phyloP scores from a whole-genome alignment of 441 rosid genomes.

The Omphalea diandra region DNA sequence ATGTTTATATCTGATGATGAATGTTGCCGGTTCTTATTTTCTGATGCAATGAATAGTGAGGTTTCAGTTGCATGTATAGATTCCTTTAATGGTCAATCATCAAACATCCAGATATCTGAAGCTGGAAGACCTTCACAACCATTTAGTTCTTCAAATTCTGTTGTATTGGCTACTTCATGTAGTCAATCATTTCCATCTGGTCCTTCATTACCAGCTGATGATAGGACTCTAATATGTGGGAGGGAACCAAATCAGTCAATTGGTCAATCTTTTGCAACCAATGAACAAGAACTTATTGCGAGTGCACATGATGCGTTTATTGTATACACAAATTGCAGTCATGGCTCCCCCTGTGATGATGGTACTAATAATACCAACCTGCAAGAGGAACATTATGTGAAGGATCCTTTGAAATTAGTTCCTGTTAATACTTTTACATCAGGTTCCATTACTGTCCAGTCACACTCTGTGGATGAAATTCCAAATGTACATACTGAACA shows the following conservation, averaged over 20 bases:
- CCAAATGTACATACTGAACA: conserved; percentile 36
- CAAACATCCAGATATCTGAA: conserved; percentile 44
- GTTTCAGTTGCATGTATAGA: conserved; percentile 39
- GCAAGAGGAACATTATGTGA: conserved; percentile 50
- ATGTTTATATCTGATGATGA: conserved; percentile 80
- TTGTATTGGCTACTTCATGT: conserved; percentile 40
- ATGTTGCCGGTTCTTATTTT: conserved; percentile 77
- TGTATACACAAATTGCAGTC: conserved; percentile 42
- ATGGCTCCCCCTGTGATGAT: conserved; percentile 47
- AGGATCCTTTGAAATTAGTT: conserved; percentile 61
- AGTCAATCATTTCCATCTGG: conserved; percentile 40
- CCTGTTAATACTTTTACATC: conserved; percentile 56
- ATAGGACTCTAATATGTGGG: conserved; percentile 28
- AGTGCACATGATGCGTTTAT: conserved; percentile 42
- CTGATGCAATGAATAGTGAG: conserved; percentile 47
- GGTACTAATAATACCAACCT: conserved; percentile 32
- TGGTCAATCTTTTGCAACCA: conserved; percentile 41
- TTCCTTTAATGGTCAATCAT: conserved; percentile 35
- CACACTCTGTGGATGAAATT: conserved; percentile 40
- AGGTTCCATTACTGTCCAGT: conserved; percentile 36
- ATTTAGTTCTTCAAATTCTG: conserved; percentile 44
- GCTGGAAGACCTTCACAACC: conserved; percentile 36
- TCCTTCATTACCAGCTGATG: conserved; percentile 45
- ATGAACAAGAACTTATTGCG: conserved; percentile 43
- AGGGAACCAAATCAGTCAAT: conserved; percentile 44